Percentiles rank a stretch among this genome's conserved stretches.
phyloP scores from a whole-genome alignment of 208 protist genomes.

The Tritrichomonas musculus region DNA sequence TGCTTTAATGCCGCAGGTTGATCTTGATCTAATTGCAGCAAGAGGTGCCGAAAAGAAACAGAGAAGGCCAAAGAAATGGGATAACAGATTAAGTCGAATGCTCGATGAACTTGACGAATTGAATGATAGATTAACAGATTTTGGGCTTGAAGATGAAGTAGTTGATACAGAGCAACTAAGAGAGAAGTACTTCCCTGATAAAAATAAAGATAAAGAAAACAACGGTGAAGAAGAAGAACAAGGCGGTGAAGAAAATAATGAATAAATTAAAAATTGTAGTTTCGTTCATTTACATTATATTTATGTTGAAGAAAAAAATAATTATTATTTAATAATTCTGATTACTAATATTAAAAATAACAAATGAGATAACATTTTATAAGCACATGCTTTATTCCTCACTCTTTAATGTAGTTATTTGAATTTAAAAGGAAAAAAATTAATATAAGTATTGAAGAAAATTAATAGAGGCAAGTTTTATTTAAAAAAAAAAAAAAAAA shows the following conservation, averaged over 20 bases:
- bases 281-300: no score
- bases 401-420: no score
- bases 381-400: no score
- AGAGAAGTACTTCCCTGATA: not conserved
- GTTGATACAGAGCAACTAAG: not conserved
- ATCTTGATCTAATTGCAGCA: not conserved
- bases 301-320: no score
- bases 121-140: not conserved
- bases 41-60: not conserved
- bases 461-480: no score
- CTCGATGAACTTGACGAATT: not conserved
- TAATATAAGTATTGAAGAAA: no score
- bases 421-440: no score
- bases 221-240: not conserved
- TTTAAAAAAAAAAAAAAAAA: no score
- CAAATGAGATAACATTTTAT: no score
- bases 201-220: not conserved
- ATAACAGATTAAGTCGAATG: not conserved
- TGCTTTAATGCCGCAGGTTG: not conserved
- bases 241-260: not conserved
- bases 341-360: no score
- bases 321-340: no score
- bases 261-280: no score
- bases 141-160: not conserved
- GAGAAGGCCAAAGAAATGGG: not conserved